phyloP scores from a whole-genome alignment of 495 filamentous ascomycete genomes.

The Daldinia bambusicola region DNA sequence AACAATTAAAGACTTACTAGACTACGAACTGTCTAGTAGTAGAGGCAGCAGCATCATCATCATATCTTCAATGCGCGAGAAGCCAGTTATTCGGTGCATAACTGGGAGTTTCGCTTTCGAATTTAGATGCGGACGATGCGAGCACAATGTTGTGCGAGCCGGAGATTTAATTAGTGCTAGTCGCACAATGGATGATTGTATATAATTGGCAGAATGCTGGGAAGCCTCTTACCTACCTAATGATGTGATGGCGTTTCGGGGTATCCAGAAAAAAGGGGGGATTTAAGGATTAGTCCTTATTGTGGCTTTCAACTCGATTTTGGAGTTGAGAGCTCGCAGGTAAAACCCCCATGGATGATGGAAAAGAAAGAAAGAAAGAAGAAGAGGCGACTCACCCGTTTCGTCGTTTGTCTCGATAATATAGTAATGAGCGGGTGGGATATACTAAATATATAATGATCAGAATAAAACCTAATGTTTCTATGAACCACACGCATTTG shows the following conservation, averaged over 20 bases:
- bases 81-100: not conserved
- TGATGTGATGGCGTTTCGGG: slow-evolving; percentile 10
- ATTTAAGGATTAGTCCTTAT: not conserved
- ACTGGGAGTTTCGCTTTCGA: not conserved
- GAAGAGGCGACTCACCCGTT: slow-evolving; percentile 3
- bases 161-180: slow-evolving; percentile 10
- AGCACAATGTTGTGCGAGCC: not conserved
- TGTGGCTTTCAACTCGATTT: not conserved
- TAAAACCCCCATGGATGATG: not conserved
- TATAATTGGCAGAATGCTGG: slow-evolving; percentile 8
- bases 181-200: slow-evolving; percentile 1
- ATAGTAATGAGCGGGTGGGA: not conserved
- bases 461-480: slow-evolving; percentile 10
- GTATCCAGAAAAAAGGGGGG: slow-evolving; percentile 8
- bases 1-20: slow-evolving; percentile 47
- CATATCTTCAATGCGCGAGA: not conserved
- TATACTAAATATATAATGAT: slow-evolving; percentile 13
- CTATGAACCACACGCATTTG: not conserved
- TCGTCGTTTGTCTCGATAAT: slow-evolving; percentile 9
- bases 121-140: not conserved
- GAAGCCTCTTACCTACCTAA: not conserved
- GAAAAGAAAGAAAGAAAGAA: not conserved
- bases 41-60: not conserved
- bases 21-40: not conserved
- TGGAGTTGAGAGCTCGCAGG: not conserved